Evolutionary conservation across 2,329 filamentous ascomycete species (phyloP), one percentile per base, ranked within the genome.

Genomic region (Xylariales sp.): DNA sequence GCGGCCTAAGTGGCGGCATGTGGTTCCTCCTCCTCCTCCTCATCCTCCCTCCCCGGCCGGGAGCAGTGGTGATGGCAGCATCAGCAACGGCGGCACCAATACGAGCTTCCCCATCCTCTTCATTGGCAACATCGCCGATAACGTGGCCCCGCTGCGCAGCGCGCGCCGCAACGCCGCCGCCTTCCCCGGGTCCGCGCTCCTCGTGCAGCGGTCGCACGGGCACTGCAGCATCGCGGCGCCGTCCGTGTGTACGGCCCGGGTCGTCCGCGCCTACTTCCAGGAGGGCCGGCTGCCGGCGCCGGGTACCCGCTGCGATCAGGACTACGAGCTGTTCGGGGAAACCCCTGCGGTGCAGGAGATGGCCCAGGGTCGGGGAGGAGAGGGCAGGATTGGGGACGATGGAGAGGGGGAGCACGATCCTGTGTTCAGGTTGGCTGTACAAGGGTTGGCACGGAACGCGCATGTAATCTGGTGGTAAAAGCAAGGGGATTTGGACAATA

Each of bases 61-160:
- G n/a, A n/a, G n/a, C n/a, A n/a, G n/a, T n/a, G n/a, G n/a, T n/a
- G n/a, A n/a, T n/a, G n/a, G n/a, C n/a, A n/a, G n/a, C n/a, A n/a
- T n/a, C n/a, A n/a, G n/a, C n/a, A n/a, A n/a, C 16, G n/a, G 14
- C 24, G 29, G 29, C 19, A 39, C 29, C 19, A 59, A 55, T 13
- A 68, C 61, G 14, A 54, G 61, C 3, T 56, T 67, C 40, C 72
- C 72, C 1, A 59, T 76, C 21, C 56, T 76, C 2, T 70, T 70
- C 44, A 56, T 74, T 12, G 67, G 64, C 33, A 74, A 72, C 41
- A 70, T 65, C 0, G 61, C 68, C 3, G 72, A 76, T 32, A 70
- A 71, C 2, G 69, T 75, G 4, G 74, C 72, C 1, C 70, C 71
- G n/a, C 28, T 42, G 3, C 30, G 10, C 5, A 38, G 34, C 4